A percentile compares a stretch with the other conserved stretches of the same genome.
These are phyloP conservation scores for Chaetomiaceae sp. DNA, from an alignment of 2,329 filamentous ascomycete species.

Conservation along the genomic window DNA sequence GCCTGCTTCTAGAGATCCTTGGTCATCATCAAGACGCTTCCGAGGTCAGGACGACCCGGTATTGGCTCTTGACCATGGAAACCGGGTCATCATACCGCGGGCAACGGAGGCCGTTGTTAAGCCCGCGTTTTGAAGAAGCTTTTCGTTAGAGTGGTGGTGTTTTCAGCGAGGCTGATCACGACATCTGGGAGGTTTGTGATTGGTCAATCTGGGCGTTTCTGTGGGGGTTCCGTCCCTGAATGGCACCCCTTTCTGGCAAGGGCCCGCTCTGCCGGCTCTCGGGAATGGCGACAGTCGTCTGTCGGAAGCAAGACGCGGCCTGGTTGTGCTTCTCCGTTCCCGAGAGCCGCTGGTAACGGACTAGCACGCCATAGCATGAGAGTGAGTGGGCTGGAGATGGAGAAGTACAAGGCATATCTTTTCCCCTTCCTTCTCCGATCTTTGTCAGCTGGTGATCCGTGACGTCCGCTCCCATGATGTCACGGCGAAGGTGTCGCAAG, in stretches of 20 bases:
- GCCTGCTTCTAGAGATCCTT: slow-evolving; percentile 11
- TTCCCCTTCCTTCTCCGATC: neutral
- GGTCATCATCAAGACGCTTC: slow-evolving; percentile 8
- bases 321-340: neutral
- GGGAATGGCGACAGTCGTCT: neutral
- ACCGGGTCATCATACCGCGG: slow-evolving; percentile 11
- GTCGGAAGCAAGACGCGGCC: neutral
- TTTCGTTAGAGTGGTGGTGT: slow-evolving; percentile 27
- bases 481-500: too few species aligned
- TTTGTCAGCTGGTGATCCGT: neutral
- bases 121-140: slow-evolving; percentile 17
- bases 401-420: neutral
- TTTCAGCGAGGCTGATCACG: slow-evolving; percentile 27
- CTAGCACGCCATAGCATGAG: too few species aligned
- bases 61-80: slow-evolving; percentile 13
- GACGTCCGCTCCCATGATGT: neutral
- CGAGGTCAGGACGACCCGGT: slow-evolving; percentile 8
- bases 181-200: slow-evolving; percentile 25
- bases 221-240: slow-evolving; percentile 19
- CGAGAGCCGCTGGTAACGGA: neutral
- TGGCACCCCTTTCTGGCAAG: slow-evolving; percentile 15
- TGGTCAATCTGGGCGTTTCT: slow-evolving; percentile 19
- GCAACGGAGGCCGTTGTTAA: slow-evolving; percentile 16
- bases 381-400: neutral
- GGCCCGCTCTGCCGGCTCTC: neutral